Percentiles rank a stretch among this genome's conserved stretches.
Evolutionary conservation across 768 basidiomycete genomes (phyloP).

Genomic region (Ramaria sp.): DNA sequence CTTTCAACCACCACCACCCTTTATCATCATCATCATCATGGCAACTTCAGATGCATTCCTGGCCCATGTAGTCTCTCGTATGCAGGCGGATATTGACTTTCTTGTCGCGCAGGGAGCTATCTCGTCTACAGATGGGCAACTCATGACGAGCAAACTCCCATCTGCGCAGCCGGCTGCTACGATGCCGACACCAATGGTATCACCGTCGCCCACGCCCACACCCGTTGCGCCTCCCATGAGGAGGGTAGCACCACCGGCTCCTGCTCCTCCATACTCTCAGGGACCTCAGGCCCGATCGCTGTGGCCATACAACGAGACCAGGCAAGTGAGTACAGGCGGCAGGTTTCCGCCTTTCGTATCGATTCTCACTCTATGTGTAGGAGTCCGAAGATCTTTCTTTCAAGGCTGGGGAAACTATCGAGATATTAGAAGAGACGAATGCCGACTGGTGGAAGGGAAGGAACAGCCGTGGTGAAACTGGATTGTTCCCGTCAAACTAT

Average conservation of each 20-base stretch:
- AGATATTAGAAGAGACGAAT: slow-evolving; percentile 71
- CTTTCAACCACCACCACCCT: background rate
- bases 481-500: slow-evolving; percentile 69
- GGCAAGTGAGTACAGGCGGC: slow-evolving; percentile 26
- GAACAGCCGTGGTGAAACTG: slow-evolving; percentile 45
- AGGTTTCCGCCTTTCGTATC: background rate
- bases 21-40: background rate
- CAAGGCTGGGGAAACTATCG: slow-evolving; percentile 62
- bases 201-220: slow-evolving; percentile 7
- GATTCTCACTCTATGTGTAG: slow-evolving; percentile 24
- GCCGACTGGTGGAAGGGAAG: slow-evolving; percentile 82
- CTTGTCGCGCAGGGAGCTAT: slow-evolving; percentile 46
- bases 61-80: slow-evolving; percentile 46
- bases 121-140: slow-evolving; percentile 35
- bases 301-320: slow-evolving; percentile 47
- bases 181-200: slow-evolving; percentile 4
- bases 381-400: slow-evolving; percentile 77
- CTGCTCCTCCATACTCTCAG: slow-evolving; percentile 1
- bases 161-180: slow-evolving; percentile 12
- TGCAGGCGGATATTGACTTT: slow-evolving; percentile 48
- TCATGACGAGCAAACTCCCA: slow-evolving; percentile 37
- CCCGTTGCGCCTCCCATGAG: slow-evolving; percentile 10
- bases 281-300: slow-evolving; percentile 10
- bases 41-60: slow-evolving; percentile 33
- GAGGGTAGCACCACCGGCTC: slow-evolving; percentile 6